Conservation (phyloP, 2,329 filamentous ascomycete genomes). For the Aspergillus sp. region DNA sequence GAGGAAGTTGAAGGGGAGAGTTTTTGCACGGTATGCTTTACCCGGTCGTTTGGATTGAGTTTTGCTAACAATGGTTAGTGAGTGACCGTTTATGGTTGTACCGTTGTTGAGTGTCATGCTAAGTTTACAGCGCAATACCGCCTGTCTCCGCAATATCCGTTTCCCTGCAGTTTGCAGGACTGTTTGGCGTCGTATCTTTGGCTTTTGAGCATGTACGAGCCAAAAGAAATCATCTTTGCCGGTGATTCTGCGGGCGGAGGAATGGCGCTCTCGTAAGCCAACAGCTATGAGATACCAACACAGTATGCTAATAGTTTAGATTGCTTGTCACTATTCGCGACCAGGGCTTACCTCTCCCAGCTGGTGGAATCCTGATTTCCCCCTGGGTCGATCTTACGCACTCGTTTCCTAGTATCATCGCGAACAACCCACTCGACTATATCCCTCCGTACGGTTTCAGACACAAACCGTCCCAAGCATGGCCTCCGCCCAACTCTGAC, state of each 20-base stretch:
- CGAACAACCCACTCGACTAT: slow-evolving; percentile 70
- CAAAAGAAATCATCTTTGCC: slow-evolving; percentile 75
- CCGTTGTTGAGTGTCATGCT: too few relatives aligned
- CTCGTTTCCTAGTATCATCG: slow-evolving; percentile 84
- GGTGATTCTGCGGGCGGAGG: slow-evolving; percentile 92
- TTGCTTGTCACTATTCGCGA: slow-evolving; percentile 77
- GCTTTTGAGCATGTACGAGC: slow-evolving; percentile 67
- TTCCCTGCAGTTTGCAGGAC: slow-evolving; percentile 86
- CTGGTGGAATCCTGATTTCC: slow-evolving; percentile 82
- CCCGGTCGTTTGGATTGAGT: background rate
- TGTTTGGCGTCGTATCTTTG: slow-evolving; percentile 83
- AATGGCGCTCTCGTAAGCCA: slow-evolving; percentile 62
- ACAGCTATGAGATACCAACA: background rate
- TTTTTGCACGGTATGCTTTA: slow-evolving; percentile 61
- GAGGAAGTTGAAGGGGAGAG: slow-evolving; percentile 80
- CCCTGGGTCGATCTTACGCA: slow-evolving; percentile 96
- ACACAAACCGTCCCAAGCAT: slow-evolving; percentile 80
- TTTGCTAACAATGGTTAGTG: slow-evolving; percentile 18
- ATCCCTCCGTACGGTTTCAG: slow-evolving; percentile 84
- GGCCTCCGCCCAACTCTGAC: slow-evolving; percentile 83
- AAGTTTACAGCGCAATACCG: slow-evolving; percentile 59
- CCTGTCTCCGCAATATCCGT: slow-evolving; percentile 87
- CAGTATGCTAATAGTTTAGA: slow-evolving; percentile 20
- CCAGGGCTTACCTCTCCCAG: slow-evolving; percentile 73
- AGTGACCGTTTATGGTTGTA: slow-evolving; percentile 4